These are phyloP conservation scores for Gigaspora rosea DNA, from an alignment of 192 early-diverging fungal genomes.

Conservation along the genomic window DNA sequence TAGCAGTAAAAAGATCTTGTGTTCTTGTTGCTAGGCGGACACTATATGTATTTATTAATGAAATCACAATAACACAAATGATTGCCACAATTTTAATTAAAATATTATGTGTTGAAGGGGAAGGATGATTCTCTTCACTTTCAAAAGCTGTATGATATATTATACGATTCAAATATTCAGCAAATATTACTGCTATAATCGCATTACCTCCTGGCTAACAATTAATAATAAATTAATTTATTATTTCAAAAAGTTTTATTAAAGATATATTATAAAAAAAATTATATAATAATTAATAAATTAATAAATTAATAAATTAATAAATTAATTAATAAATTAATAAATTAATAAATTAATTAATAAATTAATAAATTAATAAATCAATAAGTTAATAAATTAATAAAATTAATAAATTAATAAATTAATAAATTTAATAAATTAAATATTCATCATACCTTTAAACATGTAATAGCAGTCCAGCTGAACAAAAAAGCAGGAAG, in stretches of 20 bases:
- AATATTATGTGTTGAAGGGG: slow-evolving; percentile 42
- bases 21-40: slow-evolving; percentile 65
- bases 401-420: not conserved
- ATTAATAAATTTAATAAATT: not conserved
- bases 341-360: not conserved
- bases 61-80: slow-evolving; percentile 58
- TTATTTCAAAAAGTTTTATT: not conserved
- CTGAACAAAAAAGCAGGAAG: slow-evolving; percentile 74
- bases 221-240: not conserved
- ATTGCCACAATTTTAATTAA: slow-evolving; percentile 59
- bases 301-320: not conserved
- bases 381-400: not conserved
- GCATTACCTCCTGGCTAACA: slow-evolving; percentile 66
- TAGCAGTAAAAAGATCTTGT: slow-evolving; percentile 69
- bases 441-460: slow-evolving; percentile 53
- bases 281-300: not conserved
- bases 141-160: slow-evolving; percentile 56
- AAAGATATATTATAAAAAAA: not conserved
- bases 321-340: not conserved
- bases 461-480: slow-evolving; percentile 60
- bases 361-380: not conserved
- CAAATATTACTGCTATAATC: slow-evolving; percentile 75
- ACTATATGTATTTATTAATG: slow-evolving; percentile 67
- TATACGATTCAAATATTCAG: slow-evolving; percentile 75
- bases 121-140: slow-evolving; percentile 30